These are phyloP conservation scores for Stephania japonica DNA, from an alignment of 164 flowering plant species.

Conservation along the genomic window DNA sequence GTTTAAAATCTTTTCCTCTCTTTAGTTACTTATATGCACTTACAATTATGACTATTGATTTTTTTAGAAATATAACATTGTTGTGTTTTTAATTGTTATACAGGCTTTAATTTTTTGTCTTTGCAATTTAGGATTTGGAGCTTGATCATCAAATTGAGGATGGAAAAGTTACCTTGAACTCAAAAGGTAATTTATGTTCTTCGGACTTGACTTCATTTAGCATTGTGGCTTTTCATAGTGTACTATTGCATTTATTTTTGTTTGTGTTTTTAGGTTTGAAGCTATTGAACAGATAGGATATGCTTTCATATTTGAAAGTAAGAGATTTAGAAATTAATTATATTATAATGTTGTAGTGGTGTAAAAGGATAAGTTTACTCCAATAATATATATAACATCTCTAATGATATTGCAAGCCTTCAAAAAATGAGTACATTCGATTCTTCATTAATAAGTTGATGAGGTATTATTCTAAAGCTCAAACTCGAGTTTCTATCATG, in stretches of 20 bases:
- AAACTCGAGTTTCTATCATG: no score
- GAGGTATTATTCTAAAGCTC: no score
- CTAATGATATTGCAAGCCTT: no score
- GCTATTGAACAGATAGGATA: conserved; percentile 53
- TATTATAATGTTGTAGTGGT: conserved; percentile 61
- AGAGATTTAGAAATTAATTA: conserved; percentile 52
- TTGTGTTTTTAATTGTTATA: neutral
- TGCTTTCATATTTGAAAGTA: conserved; percentile 45
- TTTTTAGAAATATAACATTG: neutral
- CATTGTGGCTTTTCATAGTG: neutral
- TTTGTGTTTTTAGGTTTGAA: conserved; percentile 40
- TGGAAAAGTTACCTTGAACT: conserved; percentile 35
- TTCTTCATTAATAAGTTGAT: no score
- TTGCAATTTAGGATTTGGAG: conserved; percentile 41
- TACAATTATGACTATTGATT: no score
- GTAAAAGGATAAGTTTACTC: no score
- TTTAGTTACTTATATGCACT: no score
- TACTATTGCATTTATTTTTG: neutral
- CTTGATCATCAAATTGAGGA: conserved; percentile 52
- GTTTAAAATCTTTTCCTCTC: no score
- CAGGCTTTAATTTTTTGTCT: conserved; percentile 8
- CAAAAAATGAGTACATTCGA: no score
- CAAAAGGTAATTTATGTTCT: conserved; percentile 42
- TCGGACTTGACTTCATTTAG: neutral
- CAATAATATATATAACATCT: no score